Percentiles rank a stretch among this genome's conserved stretches.
phyloP scores from a whole-genome alignment of 129 eudicot genomes.

The Calendula officinalis region DNA sequence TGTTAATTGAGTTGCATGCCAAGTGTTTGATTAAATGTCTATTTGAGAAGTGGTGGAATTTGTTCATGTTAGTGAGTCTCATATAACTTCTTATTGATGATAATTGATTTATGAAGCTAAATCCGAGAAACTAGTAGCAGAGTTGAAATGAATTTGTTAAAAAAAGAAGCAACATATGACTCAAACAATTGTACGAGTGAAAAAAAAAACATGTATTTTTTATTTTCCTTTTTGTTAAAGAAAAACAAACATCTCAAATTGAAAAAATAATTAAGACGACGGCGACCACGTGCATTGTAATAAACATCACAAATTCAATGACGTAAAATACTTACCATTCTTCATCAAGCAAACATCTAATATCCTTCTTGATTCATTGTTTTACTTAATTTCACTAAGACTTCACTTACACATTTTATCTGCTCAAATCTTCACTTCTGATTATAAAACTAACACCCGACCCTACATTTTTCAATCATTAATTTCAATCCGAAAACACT shows the following conservation, averaged over 20 bases:
- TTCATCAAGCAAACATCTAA: conserved; percentile 21
- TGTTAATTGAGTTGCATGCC: no score
- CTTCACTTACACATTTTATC: conserved; percentile 32
- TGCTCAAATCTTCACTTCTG: conserved; percentile 12
- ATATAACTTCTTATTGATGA: no score
- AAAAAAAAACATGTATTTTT: background rate
- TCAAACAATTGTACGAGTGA: background rate
- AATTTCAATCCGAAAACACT: background rate
- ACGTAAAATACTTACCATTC: conserved; percentile 28
- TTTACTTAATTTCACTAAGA: conserved; percentile 22
- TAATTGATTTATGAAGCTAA: no score
- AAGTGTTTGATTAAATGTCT: no score
- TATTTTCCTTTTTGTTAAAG: background rate
- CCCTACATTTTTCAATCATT: conserved; percentile 16
- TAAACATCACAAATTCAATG: conserved; percentile 31
- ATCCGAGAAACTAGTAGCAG: no score
- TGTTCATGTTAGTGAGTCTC: no score
- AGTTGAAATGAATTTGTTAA: no score
- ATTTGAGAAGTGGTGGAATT: no score
- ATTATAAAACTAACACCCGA: conserved; percentile 21
- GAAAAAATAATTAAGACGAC: conserved; percentile 21
- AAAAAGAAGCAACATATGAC: no score
- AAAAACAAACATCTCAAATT: background rate
- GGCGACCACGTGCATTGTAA: conserved; percentile 33
- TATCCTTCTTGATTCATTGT: conserved; percentile 29